Conservation (phyloP, 2,329 filamentous ascomycete species). For the Cladophialophora yegresii region DNA sequence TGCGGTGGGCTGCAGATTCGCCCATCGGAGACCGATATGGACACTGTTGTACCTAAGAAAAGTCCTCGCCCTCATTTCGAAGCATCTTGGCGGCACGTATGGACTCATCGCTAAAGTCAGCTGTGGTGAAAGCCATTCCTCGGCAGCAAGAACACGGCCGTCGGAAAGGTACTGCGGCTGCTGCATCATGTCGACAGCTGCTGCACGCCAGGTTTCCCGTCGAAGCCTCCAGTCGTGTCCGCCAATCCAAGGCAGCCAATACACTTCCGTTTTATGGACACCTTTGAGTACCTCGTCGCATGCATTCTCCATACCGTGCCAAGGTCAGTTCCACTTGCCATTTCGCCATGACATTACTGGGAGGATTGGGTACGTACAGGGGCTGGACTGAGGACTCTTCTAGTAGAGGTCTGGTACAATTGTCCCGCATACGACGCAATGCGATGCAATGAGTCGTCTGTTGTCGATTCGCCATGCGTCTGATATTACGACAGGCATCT, state of each 20-base stretch:
- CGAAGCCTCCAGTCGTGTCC: neutral
- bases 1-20: neutral
- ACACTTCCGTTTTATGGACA: constrained; percentile 2
- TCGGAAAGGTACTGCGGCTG: neutral
- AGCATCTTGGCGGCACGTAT: neutral
- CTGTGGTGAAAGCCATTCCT: no score
- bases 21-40: neutral
- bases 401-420: neutral
- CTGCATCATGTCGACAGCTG: neutral
- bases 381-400: no score
- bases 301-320: neutral
- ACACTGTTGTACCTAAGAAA: neutral
- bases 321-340: neutral
- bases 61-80: neutral
- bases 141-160: no score
- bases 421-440: no score
- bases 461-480: no score
- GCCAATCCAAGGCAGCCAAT: neutral
- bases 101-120: neutral
- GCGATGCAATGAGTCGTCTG: no score
- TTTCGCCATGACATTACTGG: neutral
- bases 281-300: neutral
- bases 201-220: neutral
- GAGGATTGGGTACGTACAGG: neutral
- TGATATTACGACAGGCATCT: no score